These are phyloP conservation scores for Monosporascus sp. DNA, from an alignment of 2,329 filamentous ascomycete genomes.

Conservation along the genomic window DNA sequence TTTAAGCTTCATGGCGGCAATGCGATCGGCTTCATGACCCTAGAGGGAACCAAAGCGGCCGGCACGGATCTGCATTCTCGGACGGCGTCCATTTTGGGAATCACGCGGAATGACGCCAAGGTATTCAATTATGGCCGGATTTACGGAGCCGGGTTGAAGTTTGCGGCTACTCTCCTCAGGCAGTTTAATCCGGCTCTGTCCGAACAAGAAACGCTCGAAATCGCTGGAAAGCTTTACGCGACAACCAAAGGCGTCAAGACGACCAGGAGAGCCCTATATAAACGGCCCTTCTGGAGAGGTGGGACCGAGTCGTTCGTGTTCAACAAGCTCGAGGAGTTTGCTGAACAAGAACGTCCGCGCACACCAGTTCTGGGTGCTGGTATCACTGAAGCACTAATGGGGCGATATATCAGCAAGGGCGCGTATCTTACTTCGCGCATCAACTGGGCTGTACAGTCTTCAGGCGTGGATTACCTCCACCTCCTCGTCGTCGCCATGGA, in stretches of 20 bases:
- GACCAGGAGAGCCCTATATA: constrained; percentile 64
- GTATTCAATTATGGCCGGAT: constrained; percentile 99
- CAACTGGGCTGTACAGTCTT: constrained; percentile 98
- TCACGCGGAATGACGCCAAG: constrained; percentile 92
- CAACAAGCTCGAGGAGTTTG: constrained; percentile 96
- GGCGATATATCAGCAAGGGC: constrained; percentile 79
- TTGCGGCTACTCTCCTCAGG: constrained; percentile 80
- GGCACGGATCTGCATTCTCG: constrained; percentile 93
- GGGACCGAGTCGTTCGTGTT: constrained; percentile 98
- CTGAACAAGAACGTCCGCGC: constrained; percentile 83
- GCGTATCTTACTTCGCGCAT: constrained; percentile 94
- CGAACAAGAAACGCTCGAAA: constrained; percentile 70
- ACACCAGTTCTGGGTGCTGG: constrained; percentile 92
- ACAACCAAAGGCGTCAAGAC: constrained; percentile 90
- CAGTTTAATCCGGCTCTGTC: constrained; percentile 88
- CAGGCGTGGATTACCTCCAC: constrained; percentile 94
- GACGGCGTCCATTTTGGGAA: constrained; percentile 86
- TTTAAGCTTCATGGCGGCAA: constrained; percentile 96
- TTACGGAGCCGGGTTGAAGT: constrained; percentile 94
- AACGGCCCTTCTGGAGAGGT: constrained; percentile 85
- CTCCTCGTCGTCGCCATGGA: constrained; percentile 93
- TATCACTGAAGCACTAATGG: constrained; percentile 93
- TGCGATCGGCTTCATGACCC: constrained; percentile 97
- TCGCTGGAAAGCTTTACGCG: constrained; percentile 76
- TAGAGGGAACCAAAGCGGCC: constrained; percentile 90